phyloP scores from a whole-genome alignment of 1,284 basidiomycete species.

The Amanita bisporigera region DNA sequence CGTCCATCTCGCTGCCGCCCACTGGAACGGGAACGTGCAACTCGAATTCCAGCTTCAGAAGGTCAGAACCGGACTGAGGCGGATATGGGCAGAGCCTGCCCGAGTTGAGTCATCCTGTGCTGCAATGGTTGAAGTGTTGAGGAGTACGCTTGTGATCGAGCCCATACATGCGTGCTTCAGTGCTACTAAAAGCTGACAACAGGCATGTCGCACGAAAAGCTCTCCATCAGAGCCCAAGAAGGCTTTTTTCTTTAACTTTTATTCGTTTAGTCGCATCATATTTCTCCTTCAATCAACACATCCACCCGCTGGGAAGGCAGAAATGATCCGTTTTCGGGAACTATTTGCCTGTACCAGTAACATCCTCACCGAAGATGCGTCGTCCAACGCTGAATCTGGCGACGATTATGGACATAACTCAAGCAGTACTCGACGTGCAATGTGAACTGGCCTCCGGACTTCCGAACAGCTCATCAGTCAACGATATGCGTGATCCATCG shows the following conservation, averaged over 20 bases:
- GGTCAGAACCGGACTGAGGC: too few species aligned
- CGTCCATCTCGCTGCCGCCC: too few species aligned
- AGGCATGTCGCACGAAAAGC: constrained; percentile 57
- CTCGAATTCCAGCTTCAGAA: too few species aligned
- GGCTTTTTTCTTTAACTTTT: constrained; percentile 60
- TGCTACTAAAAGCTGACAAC: neutral
- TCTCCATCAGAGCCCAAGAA: constrained; percentile 53
- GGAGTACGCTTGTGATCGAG: constrained; percentile 41
- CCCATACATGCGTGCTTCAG: neutral
- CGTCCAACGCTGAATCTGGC: constrained; percentile 22
- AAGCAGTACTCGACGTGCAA: constrained; percentile 67
- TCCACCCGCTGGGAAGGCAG: constrained; percentile 20
- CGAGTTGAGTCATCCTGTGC: too few species aligned
- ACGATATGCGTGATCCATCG: constrained; percentile 73
- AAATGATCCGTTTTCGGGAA: constrained; percentile 61
- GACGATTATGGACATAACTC: constrained; percentile 63
- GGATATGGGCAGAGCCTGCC: too few species aligned
- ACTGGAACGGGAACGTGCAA: too few species aligned
- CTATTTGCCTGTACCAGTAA: constrained; percentile 63
- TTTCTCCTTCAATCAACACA: constrained; percentile 47
- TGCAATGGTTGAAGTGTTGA: constrained; percentile 65
- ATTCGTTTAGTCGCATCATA: constrained; percentile 57
- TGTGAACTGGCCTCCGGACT: constrained; percentile 74
- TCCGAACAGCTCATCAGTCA: constrained; percentile 75
- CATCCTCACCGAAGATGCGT: constrained; percentile 24